Evolutionary conservation across 2,329 filamentous ascomycete species (phyloP).

Genomic region (Cytospora piceae): DNA sequence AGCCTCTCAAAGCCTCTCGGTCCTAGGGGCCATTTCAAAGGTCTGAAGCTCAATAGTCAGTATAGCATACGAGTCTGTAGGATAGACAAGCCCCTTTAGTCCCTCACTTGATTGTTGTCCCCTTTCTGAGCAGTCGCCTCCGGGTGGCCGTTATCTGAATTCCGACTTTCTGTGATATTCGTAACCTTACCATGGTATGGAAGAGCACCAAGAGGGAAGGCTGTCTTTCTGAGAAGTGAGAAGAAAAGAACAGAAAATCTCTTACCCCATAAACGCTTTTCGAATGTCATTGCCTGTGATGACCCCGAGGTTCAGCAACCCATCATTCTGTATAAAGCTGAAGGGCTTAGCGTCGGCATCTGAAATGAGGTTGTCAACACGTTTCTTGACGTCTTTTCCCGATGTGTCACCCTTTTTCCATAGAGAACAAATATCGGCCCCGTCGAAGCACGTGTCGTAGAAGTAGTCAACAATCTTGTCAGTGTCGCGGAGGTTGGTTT

Average conservation of each 20-base stretch:
- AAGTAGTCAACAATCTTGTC: constrained; percentile 42
- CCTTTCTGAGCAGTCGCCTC: neutral
- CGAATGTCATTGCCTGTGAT: constrained; percentile 41
- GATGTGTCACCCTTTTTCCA: constrained; percentile 35
- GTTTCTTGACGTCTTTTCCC: constrained; percentile 38
- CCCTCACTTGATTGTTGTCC: neutral
- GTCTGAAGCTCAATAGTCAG: neutral
- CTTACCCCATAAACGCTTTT: constrained; percentile 33
- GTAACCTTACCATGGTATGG: neutral
- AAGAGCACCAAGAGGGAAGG: neutral
- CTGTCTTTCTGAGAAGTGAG: neutral
- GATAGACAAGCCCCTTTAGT: neutral
- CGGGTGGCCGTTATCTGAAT: too few relatives aligned
- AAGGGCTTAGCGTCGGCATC: constrained; percentile 37
- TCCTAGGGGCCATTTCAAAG: constrained; percentile 42
- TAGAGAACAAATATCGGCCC: constrained; percentile 39
- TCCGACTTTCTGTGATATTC: neutral
- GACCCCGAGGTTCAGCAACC: constrained; percentile 33
- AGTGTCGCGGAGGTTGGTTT: constrained; percentile 43
- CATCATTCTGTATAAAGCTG: constrained; percentile 31
- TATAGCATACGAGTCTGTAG: too few relatives aligned
- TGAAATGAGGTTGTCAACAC: constrained; percentile 40
- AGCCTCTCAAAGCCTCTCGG: constrained; percentile 27
- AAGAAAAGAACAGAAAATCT: neutral
- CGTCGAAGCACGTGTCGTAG: constrained; percentile 43